These are phyloP conservation scores for Discostella pseudostelligera DNA, from an alignment of 108 stramenopile genomes.

Conservation along the genomic window DNA sequence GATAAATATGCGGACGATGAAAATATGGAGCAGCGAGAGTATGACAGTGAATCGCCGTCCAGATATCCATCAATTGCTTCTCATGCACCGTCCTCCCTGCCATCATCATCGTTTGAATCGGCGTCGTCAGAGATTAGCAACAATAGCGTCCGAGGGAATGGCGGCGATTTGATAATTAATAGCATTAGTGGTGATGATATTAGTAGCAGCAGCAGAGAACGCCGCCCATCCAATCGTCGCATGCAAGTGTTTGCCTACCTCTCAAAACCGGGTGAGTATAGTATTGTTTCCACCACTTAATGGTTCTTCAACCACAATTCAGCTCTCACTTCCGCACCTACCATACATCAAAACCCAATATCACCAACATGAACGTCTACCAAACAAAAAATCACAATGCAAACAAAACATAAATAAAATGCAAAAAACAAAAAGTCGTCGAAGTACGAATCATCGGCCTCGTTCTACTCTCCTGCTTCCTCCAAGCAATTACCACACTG, in stretches of 20 bases:
- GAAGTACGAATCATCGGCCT: conserved; percentile 39
- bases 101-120: neutral
- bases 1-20: too few species aligned
- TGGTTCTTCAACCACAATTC: neutral
- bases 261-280: conserved; percentile 21
- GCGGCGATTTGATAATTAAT: neutral
- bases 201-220: too few species aligned
- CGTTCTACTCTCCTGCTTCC: conserved; percentile 48
- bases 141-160: too few species aligned
- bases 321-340: neutral
- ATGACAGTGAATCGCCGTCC: too few species aligned
- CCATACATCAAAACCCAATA: too few species aligned
- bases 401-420: neutral
- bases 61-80: too few species aligned
- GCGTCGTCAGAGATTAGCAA: neutral
- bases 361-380: too few species aligned
- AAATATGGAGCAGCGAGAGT: too few species aligned
- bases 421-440: conserved; percentile 9
- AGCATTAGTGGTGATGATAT: too few species aligned
- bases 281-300: neutral
- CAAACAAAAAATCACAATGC: too few species aligned
- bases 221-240: conserved; percentile 17
- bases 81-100: too few species aligned
- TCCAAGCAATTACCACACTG: conserved; percentile 52
- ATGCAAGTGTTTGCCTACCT: conserved; percentile 43